Evolutionary conservation across 768 basidiomycete genomes (phyloP), one percentile per base, ranked within the genome.

Genomic region (Wakefieldia striispora): DNA sequence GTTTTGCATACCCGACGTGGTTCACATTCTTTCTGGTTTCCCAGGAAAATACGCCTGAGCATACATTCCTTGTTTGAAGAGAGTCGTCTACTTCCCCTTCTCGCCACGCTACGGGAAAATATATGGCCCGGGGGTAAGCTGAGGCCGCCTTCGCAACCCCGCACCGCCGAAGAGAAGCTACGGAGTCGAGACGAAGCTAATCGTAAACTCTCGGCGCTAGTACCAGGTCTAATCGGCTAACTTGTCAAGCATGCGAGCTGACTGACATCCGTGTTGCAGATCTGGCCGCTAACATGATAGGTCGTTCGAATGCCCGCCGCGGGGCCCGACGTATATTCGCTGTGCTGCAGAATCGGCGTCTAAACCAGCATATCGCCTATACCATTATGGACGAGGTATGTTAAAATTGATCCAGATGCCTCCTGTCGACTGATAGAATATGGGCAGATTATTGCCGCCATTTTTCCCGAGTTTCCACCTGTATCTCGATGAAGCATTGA

Each of bases 201-300:
- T 57, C 80, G 86, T 51, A 97, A 95, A 62, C 77, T 99, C 10
- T 89, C 92, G 13, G 81, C 91, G 9, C 74, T 98, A 35, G 86
- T 99, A 54, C 97, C 97, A 63, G 95, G 95, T 93, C 49, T 44
- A 64, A 23, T 24, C 37, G 1, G 14, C 35, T 40, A 23, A 34
- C 23, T 14, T 47, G n/a, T 36, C 35, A 12, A 53, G 23, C 16
- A 31, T 12, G 12, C 34, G 34, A 16, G 46, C 43, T 51, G 12
- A 34, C 35, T 19, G 20, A 53, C 43, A 38, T 43, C 20, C 46
- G 31, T 20, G 14, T 31, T 41, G 9, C 57, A 97, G 95, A 98
- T 62, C 70, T 97, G 45, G 94, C 91, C 27, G 92, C 95, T 7
- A 97, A 97, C 60, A 93, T 97, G 88, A 97, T 97, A 57, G 97